Evolutionary conservation across 2,329 filamentous ascomycete species (phyloP).

Genomic region (Ophiostoma australiae): DNA sequence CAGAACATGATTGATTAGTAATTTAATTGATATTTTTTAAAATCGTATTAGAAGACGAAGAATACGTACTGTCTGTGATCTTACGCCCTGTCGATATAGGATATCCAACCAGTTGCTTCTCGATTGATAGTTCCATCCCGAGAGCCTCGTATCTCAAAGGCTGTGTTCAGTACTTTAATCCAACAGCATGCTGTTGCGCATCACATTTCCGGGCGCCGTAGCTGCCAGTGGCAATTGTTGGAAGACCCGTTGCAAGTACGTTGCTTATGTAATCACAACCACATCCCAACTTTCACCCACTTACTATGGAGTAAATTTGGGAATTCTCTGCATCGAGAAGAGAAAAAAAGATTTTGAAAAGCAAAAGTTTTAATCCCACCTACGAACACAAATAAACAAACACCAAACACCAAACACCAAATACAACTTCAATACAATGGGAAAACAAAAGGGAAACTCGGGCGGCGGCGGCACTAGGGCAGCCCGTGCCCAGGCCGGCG

Average conservation of each 20-base stretch:
- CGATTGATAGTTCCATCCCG: too few relatives aligned
- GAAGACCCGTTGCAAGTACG: neutral
- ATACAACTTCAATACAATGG: neutral
- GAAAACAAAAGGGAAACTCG: constrained; percentile 6
- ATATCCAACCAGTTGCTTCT: too few relatives aligned
- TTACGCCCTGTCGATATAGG: too few relatives aligned
- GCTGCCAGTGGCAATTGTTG: neutral
- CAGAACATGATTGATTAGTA: too few relatives aligned
- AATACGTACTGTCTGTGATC: too few relatives aligned
- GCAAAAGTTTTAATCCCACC: neutral
- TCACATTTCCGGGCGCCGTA: neutral
- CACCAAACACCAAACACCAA: neutral
- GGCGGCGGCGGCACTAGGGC: neutral
- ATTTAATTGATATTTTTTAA: too few relatives aligned
- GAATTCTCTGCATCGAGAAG: neutral
- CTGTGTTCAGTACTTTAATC: neutral
- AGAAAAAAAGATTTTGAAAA: neutral
- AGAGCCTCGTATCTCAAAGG: neutral
- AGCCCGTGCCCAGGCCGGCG: neutral
- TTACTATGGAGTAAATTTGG: constrained; percentile 5
- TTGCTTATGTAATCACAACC: neutral
- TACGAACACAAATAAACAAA: neutral
- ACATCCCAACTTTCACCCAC: neutral
- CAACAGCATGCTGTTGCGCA: neutral
- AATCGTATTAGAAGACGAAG: neutral